Base-by-base conservation (phyloP, 2,329 filamentous ascomycete genomes). In the Graphiopsis chlorocephala region DNA sequence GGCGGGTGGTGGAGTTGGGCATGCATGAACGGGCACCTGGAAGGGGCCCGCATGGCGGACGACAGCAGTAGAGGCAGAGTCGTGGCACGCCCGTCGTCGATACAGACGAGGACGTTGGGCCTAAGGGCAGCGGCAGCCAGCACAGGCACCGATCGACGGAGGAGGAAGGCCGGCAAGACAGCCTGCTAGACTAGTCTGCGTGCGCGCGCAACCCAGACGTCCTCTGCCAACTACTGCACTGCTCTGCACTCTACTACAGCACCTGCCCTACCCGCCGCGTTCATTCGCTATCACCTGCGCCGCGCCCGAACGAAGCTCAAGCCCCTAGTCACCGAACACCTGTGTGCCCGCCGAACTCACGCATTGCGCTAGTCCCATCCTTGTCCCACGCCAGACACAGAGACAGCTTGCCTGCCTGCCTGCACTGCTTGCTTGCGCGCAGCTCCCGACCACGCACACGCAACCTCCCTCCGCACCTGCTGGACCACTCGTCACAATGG, bases 391-490 rank as follows among this genome's bases (percentile, higher is more conserved):
- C 7, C 55, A 58, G 55, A 55, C 52, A 35, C 23, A 23, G 29
- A 57, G 55, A 42, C 33, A 42, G 55, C 55, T 58, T 38, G 29
- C 31, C 20, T 42, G 55, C 55, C 1, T 12, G 55, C 55, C 23
- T 20, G 55, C 55, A 23, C 33, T n/a, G 55, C 55, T 1, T 12
- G 55, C 55, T 45, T 20, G 55, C 55, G 33, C 33, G 55, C 55
- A 58, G 55, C 55, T 58, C 35, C 53, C 35, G 53, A 58, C 11
- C 33, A 58, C 61, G 61, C 52, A 63, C 61, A 48, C 61, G 26
- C 28, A 45, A 33, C 33, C 23, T 29, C 14, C 42, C 42, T 48
- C 52, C 53, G 52, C 61, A 57, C 53, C 61, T 63, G 48, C 42
- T 53, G 42, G 52, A 48, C 52, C 26, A 17, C 23, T 28, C 29